Conservation (phyloP, 495 filamentous ascomycete genomes). For the Elaphomyces granulatus region DNA sequence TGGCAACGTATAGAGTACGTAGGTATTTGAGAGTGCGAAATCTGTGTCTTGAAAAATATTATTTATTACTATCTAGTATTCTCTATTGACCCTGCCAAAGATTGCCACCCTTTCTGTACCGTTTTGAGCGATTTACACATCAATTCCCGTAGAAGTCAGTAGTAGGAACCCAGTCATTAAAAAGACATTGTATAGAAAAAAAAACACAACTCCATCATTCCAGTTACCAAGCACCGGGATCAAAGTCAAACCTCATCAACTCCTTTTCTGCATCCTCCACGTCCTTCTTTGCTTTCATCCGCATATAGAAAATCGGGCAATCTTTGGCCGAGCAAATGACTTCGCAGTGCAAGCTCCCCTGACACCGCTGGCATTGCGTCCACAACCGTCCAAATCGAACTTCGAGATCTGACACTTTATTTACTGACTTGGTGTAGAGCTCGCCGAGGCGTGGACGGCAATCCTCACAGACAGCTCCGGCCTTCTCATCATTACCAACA, state of each 20-base stretch:
- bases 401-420: conserved; percentile 79
- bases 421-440: conserved; percentile 81
- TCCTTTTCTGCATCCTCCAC: conserved; percentile 92
- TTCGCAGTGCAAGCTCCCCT: conserved; percentile 94
- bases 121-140: too few relatives aligned
- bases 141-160: too few relatives aligned
- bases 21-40: too few relatives aligned
- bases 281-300: conserved; percentile 99
- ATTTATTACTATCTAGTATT: too few relatives aligned
- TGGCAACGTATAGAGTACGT: too few relatives aligned
- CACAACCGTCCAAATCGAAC: conserved; percentile 85
- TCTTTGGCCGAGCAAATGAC: conserved; percentile 94
- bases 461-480: conserved; percentile 76
- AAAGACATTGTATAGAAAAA: too few relatives aligned
- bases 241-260: conserved; percentile 76
- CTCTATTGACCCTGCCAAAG: too few relatives aligned
- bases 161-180: too few relatives aligned
- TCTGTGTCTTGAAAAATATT: too few relatives aligned
- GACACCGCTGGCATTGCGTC: conserved; percentile 98
- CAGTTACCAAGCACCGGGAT: conserved; percentile 44
- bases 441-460: conserved; percentile 78
- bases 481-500: conserved; percentile 57
- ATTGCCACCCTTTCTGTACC: too few relatives aligned
- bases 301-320: conserved; percentile 99
- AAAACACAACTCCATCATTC: too few relatives aligned